Conservation (phyloP, 2,329 filamentous ascomycete genomes). For the Zasmidium angulare region DNA sequence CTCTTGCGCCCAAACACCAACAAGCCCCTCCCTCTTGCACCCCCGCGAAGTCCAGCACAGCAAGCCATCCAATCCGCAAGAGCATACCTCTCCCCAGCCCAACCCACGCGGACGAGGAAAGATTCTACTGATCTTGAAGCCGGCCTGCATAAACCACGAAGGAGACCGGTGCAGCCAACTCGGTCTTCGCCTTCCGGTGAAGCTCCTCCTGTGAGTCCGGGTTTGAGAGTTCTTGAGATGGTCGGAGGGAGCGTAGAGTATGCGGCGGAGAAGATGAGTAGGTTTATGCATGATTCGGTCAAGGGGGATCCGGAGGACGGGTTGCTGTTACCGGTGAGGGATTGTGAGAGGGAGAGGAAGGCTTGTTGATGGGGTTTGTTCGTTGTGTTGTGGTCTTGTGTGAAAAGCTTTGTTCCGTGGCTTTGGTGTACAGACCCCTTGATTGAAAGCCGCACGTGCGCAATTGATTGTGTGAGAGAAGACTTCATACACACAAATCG, state of each 20-base stretch:
- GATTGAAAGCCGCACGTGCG: no score
- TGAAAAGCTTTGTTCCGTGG: no score
- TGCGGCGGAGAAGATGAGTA: conserved; percentile 20
- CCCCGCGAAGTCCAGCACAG: conserved; percentile 14
- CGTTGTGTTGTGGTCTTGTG: no score
- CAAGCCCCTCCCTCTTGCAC: background rate
- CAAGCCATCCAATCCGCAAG: conserved; percentile 5
- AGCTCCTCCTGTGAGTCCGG: background rate
- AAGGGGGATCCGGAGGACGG: conserved; percentile 24
- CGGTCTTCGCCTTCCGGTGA: background rate
- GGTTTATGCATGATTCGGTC: conserved; percentile 23
- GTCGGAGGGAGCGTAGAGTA: conserved; percentile 23
- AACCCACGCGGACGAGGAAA: background rate
- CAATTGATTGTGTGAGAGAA: no score
- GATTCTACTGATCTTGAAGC: conserved; percentile 2
- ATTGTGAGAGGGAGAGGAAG: conserved; percentile 20
- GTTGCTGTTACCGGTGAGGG: conserved; percentile 26
- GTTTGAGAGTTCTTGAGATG: conserved; percentile 13
- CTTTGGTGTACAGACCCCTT: no score
- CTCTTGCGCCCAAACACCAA: background rate
- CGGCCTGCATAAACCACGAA: background rate
- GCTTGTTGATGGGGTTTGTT: no score
- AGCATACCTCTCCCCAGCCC: background rate
- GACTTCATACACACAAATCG: no score
- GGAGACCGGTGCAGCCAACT: background rate